phyloP scores from a whole-genome alignment of 1,284 basidiomycete genomes.

The Trichosporon ovoides region DNA sequence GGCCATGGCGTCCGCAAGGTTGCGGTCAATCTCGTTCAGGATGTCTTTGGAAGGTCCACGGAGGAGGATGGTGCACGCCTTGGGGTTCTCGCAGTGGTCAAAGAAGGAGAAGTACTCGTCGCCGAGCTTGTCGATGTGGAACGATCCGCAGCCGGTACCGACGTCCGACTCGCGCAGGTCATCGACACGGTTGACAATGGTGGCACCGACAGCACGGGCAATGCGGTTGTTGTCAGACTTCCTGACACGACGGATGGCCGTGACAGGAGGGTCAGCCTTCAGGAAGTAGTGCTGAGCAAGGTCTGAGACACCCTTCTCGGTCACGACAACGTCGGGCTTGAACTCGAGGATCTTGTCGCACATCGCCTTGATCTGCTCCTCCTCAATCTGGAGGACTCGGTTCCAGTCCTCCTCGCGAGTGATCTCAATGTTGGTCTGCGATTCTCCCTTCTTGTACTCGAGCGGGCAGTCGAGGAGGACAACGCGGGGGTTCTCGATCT shows the following conservation, averaged over 20 bases:
- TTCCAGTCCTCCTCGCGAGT: slow-evolving; percentile 92
- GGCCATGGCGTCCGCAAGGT: slow-evolving; percentile 95
- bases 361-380: slow-evolving; percentile 90
- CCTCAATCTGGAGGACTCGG: slow-evolving; percentile 87
- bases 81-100: slow-evolving; percentile 83
- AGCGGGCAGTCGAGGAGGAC: slow-evolving; percentile 90
- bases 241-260: slow-evolving; percentile 86
- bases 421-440: slow-evolving; percentile 98
- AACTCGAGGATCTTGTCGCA: slow-evolving; percentile 85
- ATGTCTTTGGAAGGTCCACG: slow-evolving; percentile 98
- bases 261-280: slow-evolving; percentile 69
- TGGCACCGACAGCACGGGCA: slow-evolving; percentile 89
- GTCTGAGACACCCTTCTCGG: slow-evolving; percentile 96
- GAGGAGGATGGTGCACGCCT: slow-evolving; percentile 97
- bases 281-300: slow-evolving; percentile 89
- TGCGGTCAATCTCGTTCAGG: slow-evolving; percentile 95
- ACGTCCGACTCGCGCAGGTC: slow-evolving; percentile 88
- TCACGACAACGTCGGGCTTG: slow-evolving; percentile 92
- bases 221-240: slow-evolving; percentile 99
- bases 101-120: slow-evolving; percentile 99
- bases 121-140: slow-evolving; percentile 94
- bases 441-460: slow-evolving; percentile 99
- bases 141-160: slow-evolving; percentile 87
- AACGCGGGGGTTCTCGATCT: slow-evolving; percentile 86
- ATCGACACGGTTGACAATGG: slow-evolving; percentile 94